phyloP scores from a whole-genome alignment of 169 alveolate genomes.

The Theileria parva region DNA sequence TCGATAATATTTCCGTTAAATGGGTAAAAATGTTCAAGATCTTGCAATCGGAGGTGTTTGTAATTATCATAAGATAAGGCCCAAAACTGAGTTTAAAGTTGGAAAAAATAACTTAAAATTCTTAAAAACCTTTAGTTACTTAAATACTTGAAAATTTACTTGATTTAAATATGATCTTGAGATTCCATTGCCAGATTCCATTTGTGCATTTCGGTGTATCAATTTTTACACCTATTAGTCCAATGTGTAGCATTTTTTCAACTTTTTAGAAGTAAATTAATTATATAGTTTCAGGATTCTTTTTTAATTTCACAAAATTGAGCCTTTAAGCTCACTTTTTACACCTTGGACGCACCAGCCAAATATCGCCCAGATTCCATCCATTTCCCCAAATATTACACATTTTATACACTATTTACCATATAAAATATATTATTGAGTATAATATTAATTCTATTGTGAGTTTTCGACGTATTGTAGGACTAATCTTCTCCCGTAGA shows the following conservation, averaged over 20 bases:
- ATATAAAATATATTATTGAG: too few relatives aligned
- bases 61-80: not conserved
- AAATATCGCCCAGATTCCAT: not conserved
- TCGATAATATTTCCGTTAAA: not conserved
- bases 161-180: not conserved
- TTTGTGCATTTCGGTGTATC: not conserved
- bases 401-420: too few relatives aligned
- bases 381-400: not conserved
- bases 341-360: not conserved
- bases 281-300: not conserved
- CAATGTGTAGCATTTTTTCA: not conserved
- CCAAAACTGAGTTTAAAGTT: not conserved
- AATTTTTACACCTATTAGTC: not conserved
- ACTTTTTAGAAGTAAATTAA: not conserved
- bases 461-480: slow-evolving; percentile 83
- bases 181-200: not conserved
- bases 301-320: not conserved
- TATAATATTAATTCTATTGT: not conserved
- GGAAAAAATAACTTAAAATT: not conserved
- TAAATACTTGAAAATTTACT: not conserved
- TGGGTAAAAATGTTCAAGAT: not conserved
- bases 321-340: not conserved
- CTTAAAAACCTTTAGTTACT: not conserved
- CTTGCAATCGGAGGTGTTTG: not conserved
- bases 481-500: slow-evolving; percentile 90